Base-by-base conservation (phyloP, 1,284 basidiomycete species). In the Exobasidium cylindrosporum region DNA sequence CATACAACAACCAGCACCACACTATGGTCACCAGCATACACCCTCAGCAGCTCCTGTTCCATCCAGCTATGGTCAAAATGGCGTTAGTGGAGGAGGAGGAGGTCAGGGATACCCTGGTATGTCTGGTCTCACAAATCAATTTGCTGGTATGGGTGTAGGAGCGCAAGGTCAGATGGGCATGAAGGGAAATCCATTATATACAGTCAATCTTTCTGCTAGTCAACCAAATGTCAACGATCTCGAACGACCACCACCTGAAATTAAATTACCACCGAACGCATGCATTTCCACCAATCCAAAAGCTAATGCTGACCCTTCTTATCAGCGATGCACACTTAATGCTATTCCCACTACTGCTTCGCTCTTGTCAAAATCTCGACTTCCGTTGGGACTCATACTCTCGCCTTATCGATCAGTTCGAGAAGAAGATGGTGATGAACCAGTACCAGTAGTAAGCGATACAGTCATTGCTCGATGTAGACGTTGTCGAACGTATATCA, bases 401-500 rank as follows among this genome's bases (percentile, higher is more conserved):
- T 92, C 92, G 0, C 96, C 96, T 0, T 95, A 97, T 82, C 88
- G 94, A 47, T 88, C 89, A 1, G 82, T 92, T 64, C 82, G 87
- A 24, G 75, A 68, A 69, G 74, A 66, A 24, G 71, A 74, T 49
- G 73, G 76, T 46, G 88, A 92, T 54, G 86, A 87, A 56, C 84
- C 86, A 0, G 92, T 97, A 13, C 92, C 93, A 11, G 85, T 97
- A 40, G 87, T 97, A 1, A 86, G 89, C 0, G 96, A 98, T 81
- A 92, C 91, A 0, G 90, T 98, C 53, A 98, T 98, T 74, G 95
- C 96, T 52, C 90, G 96, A 50, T 98, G 96, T 83, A 87, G 96
- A 66, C 87, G 95, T 44, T 98, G 96, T 85, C 87, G 96, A 76
- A 92, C 92, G 47, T 98, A 98, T 83, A 98, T 99, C 83, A 97